Conservation (phyloP, 768 basidiomycete species). For the Auriscalpium vulgare region DNA sequence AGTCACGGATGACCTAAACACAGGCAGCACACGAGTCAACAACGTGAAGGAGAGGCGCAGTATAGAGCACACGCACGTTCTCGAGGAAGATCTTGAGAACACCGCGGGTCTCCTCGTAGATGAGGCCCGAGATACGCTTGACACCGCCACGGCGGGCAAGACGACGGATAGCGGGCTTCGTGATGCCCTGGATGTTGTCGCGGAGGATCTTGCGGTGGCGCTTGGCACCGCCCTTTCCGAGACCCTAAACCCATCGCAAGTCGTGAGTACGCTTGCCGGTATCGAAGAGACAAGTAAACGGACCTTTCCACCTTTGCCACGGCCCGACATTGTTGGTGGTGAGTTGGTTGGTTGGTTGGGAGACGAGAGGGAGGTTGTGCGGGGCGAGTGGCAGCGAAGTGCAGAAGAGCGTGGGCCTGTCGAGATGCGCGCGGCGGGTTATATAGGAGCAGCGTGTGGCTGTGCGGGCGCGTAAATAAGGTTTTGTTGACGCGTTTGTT, state of each 20-base stretch:
- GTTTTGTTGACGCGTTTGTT: slow-evolving; percentile 17
- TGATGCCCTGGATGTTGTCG: slow-evolving; percentile 77
- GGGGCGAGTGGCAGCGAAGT: slow-evolving; percentile 4
- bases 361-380: slow-evolving; percentile 1
- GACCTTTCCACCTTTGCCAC: slow-evolving; percentile 74
- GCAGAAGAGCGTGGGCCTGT: not conserved
- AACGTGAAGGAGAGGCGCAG: not conserved
- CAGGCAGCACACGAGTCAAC: not conserved
- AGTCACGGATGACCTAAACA: slow-evolving; percentile 81
- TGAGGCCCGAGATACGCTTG: slow-evolving; percentile 51
- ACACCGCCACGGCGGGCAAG: slow-evolving; percentile 62
- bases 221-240: slow-evolving; percentile 75
- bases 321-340: slow-evolving; percentile 54
- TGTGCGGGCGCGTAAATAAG: slow-evolving; percentile 14
- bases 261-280: not conserved
- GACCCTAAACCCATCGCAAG: slow-evolving; percentile 36
- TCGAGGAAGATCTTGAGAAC: slow-evolving; percentile 49
- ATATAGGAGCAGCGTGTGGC: slow-evolving; percentile 15
- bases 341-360: slow-evolving; percentile 8
- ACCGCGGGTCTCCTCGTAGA: slow-evolving; percentile 63
- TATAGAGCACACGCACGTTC: slow-evolving; percentile 25
- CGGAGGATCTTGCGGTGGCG: slow-evolving; percentile 77
- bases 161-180: slow-evolving; percentile 56
- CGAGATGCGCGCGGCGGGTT: slow-evolving; percentile 3
- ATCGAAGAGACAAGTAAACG: slow-evolving; percentile 4